Evolutionary conservation across 352 stramenopile species (phyloP), one percentile per base, ranked within the genome.

Genomic region (Globisporangium yorkense): DNA sequence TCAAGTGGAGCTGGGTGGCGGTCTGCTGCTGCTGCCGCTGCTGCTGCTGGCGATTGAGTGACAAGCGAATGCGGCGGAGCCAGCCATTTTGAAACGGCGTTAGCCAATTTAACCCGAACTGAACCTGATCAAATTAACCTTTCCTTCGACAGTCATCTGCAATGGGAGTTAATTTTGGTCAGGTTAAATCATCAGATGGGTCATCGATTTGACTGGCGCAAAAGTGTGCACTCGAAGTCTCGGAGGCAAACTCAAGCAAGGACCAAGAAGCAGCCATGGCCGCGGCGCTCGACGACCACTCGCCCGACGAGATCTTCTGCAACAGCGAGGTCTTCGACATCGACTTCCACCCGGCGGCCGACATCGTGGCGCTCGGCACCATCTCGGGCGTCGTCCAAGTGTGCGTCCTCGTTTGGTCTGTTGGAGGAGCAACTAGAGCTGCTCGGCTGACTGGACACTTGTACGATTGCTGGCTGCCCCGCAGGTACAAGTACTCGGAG

Each of bases 371-470:
- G 39, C 59, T 91, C 20, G 84, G 80, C 54, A 81, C 66, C 56
- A 89, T 96, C 61, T 72, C 75, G 18, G 86, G 86, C 56, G 62
- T 87, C 60, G 83, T 96, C 56, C 70, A 96, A 92, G 67, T 92
- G 77, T 94, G 72, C 49, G 75, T 63, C 27, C 18, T 49, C 16
- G 20, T 53, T 44, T n/a, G 6, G 20, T 33, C 18, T 15, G 10
- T 48, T n/a, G 33, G 13, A 31, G 6, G 15, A 41, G 35, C 12
- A 1, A 10, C 9, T 12, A 20, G 29, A 49, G 37, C n/a, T 40
- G 13, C 49, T 15, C 21, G 0, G 15, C 31, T 53, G 6, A 27
- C 37, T 7, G n/a, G 31, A 4, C 20, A 12, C 39, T 35, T 27
- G 20, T 50, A 13, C 31, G 31, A 1, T 24, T 16, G 33, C 1